Evolutionary conservation across 2,329 filamentous ascomycete genomes (phyloP).

Genomic region (Lojkania enalia): DNA sequence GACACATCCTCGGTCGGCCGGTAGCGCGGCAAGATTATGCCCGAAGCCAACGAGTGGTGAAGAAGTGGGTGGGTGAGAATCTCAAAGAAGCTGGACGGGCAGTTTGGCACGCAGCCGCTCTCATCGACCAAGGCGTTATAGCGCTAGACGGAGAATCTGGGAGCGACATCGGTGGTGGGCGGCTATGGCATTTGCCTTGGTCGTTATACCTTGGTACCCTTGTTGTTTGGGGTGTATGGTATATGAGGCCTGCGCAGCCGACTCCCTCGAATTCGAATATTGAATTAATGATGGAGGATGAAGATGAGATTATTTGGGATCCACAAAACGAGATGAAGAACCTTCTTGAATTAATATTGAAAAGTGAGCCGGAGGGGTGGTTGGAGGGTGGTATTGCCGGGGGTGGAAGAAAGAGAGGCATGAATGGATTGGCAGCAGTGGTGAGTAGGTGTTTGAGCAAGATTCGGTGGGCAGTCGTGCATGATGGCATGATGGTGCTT

Average conservation of each 20-base stretch:
- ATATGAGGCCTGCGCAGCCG: constrained; percentile 34
- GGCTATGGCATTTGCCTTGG: constrained; percentile 65
- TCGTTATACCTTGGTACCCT: constrained; percentile 63
- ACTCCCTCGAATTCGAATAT: constrained; percentile 4
- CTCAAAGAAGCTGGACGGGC: constrained; percentile 47
- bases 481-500: constrained; percentile 63
- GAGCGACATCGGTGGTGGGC: constrained; percentile 54
- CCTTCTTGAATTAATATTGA: constrained; percentile 47
- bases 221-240: constrained; percentile 62
- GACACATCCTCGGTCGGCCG: constrained; percentile 61
- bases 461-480: constrained; percentile 64
- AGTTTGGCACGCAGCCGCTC: constrained; percentile 58
- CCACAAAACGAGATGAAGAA: constrained; percentile 54
- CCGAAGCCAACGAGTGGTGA: constrained; percentile 56
- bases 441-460: constrained; percentile 61
- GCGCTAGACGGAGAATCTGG: constrained; percentile 45
- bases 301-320: constrained; percentile 57
- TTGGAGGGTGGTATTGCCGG: constrained; percentile 16
- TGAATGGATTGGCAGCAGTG: constrained; percentile 57
- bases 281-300: constrained; percentile 29
- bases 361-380: constrained; percentile 44
- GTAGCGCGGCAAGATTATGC: constrained; percentile 56
- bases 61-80: constrained; percentile 51
- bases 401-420: constrained; percentile 52
- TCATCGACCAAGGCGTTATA: constrained; percentile 56